Evolutionary conservation across 257 asterid genomes (phyloP), one percentile per base, ranked within the genome.

Genomic region (Cynanchum wilfordii): DNA sequence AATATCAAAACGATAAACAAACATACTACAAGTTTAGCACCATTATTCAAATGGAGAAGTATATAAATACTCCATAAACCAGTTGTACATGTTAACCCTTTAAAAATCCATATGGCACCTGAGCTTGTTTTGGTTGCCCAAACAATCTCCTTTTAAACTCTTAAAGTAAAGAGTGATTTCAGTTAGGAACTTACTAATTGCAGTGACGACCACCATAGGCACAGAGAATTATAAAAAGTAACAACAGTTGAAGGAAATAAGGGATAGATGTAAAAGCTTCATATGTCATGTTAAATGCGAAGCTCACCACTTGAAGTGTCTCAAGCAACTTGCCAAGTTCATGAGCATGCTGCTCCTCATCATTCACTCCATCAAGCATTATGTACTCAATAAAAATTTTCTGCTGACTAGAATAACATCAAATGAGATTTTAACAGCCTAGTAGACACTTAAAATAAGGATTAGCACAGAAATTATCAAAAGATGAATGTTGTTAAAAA

Each of bases 331-430:
- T 82, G 75, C 96, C 99, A 76, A 95, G 97, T 89, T 82, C 94
- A 86, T 92, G 97, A 0, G 98, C 98, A 0, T 88, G 99, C 84
- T 87, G 85, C 83, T 88, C 96, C 77, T 80, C 95, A 75, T 95
- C 99, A 62, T 95, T 95, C 79, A 92, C 87, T 27, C 91, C 95
- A 64, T 95, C 95, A 66, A 95, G 99, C 98, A 95, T 95, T 77
- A 95, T 95, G 88, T 92, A 95, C 86, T 95, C 99, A 1, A 95
- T 95, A 75, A 95, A 86, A 72, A 95, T 92, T 73, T 90, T 95
- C 69, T 92, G 97, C 88, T 85, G 97, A 86, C 99, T 95, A 77
- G 85, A 62, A 74, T 60, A 79, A 66, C 72, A 69, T 24, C 60
- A 78, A 81, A 81, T 82, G 79, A 80, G 82, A 81, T 67, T 73